phyloP scores from a whole-genome alignment of 495 filamentous ascomycete genomes.

The Apiosordaria backusii region DNA sequence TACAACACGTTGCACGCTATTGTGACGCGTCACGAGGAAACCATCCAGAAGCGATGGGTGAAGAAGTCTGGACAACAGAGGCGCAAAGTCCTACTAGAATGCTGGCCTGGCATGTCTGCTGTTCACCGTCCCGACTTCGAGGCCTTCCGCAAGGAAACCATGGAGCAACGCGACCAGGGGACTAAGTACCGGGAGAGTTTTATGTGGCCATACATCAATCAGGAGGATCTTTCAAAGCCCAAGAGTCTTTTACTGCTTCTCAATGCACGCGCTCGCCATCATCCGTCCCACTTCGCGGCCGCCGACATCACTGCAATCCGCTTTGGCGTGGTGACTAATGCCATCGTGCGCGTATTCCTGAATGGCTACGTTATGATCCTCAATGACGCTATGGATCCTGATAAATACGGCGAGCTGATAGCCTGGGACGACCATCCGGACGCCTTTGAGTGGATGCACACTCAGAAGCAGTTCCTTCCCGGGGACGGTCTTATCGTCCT shows the following conservation, averaged over 20 bases:
- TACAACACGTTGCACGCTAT: conserved; percentile 15
- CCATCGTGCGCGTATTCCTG: conserved; percentile 37
- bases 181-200: conserved; percentile 26
- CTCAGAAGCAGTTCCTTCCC: conserved; percentile 24
- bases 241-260: conserved; percentile 48
- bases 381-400: conserved; percentile 26
- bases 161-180: conserved; percentile 5
- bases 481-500: conserved; percentile 46
- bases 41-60: conserved; percentile 47
- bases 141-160: conserved; percentile 33
- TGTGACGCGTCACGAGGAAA: conserved; percentile 43
- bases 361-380: conserved; percentile 44
- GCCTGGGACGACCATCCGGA: conserved; percentile 34
- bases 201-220: conserved; percentile 56
- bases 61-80: conserved; percentile 46
- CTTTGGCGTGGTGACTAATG: conserved; percentile 29
- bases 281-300: conserved; percentile 40
- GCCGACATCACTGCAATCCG: conserved; percentile 33
- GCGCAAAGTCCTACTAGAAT: conserved; percentile 37
- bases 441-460: conserved; percentile 11
- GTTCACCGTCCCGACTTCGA: conserved; percentile 51
- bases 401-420: conserved; percentile 47
- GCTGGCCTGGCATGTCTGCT: conserved; percentile 48
- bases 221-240: conserved; percentile 49
- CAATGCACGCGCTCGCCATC: conserved; percentile 44